Conservation (phyloP, 768 basidiomycete genomes). For the Auriscalpium orientale region DNA sequence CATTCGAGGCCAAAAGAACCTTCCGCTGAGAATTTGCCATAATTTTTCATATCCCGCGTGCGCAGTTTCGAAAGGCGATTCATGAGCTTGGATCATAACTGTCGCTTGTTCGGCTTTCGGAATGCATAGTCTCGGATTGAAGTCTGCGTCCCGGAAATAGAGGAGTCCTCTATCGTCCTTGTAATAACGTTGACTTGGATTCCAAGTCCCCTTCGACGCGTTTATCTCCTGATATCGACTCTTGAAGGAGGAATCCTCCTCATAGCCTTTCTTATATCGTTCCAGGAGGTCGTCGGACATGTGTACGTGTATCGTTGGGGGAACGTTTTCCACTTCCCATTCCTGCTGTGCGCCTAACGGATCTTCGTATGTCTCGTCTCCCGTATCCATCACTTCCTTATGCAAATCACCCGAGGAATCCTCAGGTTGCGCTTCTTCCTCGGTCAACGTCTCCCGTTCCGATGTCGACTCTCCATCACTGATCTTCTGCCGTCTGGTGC, state of each 20-base stretch:
- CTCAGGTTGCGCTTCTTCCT: no score
- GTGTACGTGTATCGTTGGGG: not conserved
- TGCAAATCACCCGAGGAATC: no score
- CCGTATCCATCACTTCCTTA: no score
- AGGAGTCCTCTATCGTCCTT: conserved; percentile 9
- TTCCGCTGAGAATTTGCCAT: not conserved
- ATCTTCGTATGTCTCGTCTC: not conserved
- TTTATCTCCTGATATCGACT: not conserved
- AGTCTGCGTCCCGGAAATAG: conserved; percentile 14
- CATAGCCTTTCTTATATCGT: not conserved
- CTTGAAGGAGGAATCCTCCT: not conserved
- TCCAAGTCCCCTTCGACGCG: not conserved
- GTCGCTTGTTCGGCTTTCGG: not conserved
- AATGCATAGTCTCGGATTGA: conserved; percentile 12
- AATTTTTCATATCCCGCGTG: conserved; percentile 8
- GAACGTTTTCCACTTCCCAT: not conserved
- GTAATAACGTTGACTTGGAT: conserved; percentile 4
- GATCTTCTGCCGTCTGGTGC: no score
- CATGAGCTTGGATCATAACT: conserved; percentile 4
- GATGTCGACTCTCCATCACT: no score
- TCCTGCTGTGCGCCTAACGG: not conserved
- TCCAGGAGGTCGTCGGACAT: not conserved
- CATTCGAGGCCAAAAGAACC: conserved; percentile 1
- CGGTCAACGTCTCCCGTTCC: no score
- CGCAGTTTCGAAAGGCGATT: conserved; percentile 2